phyloP scores from a whole-genome alignment of 371 early-diverging fungal genomes.

The Mucor circinelloides region DNA sequence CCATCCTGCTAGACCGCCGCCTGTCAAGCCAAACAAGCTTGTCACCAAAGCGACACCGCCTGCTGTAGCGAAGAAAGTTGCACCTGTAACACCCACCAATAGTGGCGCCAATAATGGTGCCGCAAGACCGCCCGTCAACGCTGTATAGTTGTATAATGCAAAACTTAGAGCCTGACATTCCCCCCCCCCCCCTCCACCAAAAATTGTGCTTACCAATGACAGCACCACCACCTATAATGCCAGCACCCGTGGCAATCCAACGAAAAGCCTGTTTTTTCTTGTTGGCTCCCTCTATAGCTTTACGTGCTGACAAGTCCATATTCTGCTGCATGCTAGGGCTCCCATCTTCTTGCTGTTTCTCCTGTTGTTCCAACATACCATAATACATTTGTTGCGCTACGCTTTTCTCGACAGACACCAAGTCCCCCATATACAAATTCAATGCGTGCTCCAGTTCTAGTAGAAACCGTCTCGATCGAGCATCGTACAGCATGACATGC shows the following conservation, averaged over 20 bases:
- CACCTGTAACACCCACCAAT: constrained; percentile 60
- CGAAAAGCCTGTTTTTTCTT: constrained; percentile 52
- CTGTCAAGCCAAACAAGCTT: constrained; percentile 64
- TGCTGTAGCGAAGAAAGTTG: constrained; percentile 64
- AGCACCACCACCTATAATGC: constrained; percentile 64
- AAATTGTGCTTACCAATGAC: constrained; percentile 61
- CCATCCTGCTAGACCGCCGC: constrained; percentile 67
- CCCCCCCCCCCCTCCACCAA: too few species aligned
- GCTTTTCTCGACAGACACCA: constrained; percentile 42
- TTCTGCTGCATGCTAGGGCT: background rate
- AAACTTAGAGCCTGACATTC: background rate
- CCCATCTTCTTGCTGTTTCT: constrained; percentile 12
- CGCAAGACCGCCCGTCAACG: constrained; percentile 69
- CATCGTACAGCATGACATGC: constrained; percentile 41
- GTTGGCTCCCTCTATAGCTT: constrained; percentile 52
- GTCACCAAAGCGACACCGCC: constrained; percentile 65
- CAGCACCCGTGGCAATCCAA: constrained; percentile 66
- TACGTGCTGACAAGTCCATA: constrained; percentile 45
- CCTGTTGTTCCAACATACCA: constrained; percentile 29
- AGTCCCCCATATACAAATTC: constrained; percentile 23
- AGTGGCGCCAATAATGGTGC: constrained; percentile 67
- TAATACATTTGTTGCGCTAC: constrained; percentile 54
- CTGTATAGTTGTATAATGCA: constrained; percentile 19
- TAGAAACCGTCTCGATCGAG: constrained; percentile 40
- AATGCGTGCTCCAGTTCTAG: constrained; percentile 29